Evolutionary conservation across 1,284 basidiomycete species (phyloP).

Genomic region (Apiotrichum gracile): DNA sequence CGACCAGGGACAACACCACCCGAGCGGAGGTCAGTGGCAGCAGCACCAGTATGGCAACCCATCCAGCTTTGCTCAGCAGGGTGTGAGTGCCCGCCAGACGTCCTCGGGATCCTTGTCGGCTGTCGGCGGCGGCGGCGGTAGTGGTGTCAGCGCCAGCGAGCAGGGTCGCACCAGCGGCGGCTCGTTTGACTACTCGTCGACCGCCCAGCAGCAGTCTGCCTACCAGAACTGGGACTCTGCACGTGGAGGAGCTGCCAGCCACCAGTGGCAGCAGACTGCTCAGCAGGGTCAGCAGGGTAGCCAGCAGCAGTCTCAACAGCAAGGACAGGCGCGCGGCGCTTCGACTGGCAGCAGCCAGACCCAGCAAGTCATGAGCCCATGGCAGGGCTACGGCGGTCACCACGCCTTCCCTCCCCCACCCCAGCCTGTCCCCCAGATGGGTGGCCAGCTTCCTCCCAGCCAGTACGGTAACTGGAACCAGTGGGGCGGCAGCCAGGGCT

Average conservation of each 20-base stretch:
- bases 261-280: conserved; percentile 11
- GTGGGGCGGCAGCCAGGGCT: conserved; percentile 15
- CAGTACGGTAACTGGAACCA: conserved; percentile 28
- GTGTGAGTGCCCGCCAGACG: conserved; percentile 8
- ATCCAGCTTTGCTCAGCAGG: conserved; percentile 6
- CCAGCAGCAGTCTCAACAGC: conserved; percentile 10
- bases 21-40: conserved; percentile 8
- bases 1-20: conserved; percentile 9
- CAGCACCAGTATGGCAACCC: conserved; percentile 9
- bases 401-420: conserved; percentile 26
- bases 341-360: conserved; percentile 14
- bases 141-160: conserved; percentile 1
- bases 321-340: conserved; percentile 2
- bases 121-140: too few species aligned
- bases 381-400: conserved; percentile 25
- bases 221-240: conserved; percentile 18
- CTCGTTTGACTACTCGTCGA: conserved; percentile 9
- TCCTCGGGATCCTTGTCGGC: conserved; percentile 12
- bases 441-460: conserved; percentile 16
- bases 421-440: conserved; percentile 24
- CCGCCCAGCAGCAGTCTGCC: conserved; percentile 8
- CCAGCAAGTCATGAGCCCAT: conserved; percentile 11
- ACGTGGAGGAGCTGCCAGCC: background rate
- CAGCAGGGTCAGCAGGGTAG: conserved; percentile 1
- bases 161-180: conserved; percentile 2